phyloP scores from a whole-genome alignment of 495 filamentous ascomycete species.

The Talaromyces wortmannii region DNA sequence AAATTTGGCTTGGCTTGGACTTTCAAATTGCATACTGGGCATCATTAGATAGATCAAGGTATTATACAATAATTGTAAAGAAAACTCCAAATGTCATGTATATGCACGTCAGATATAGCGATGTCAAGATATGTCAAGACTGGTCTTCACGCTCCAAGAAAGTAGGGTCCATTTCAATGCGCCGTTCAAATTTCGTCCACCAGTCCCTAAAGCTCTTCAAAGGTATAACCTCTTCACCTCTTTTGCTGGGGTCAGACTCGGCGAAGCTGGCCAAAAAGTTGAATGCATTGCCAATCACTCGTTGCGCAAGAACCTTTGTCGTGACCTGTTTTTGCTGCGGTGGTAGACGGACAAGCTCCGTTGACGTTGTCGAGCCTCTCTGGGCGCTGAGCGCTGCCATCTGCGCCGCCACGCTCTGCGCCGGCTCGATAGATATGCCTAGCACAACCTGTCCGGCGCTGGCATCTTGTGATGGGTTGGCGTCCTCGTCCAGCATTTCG shows the following conservation, averaged over 20 bases:
- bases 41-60: slow-evolving; percentile 1
- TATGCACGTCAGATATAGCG: not conserved
- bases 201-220: slow-evolving; percentile 89
- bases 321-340: slow-evolving; percentile 33
- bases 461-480: slow-evolving; percentile 1
- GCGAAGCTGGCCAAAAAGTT: slow-evolving; percentile 92
- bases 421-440: slow-evolving; percentile 78
- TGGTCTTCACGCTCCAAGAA: slow-evolving; percentile 80
- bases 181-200: slow-evolving; percentile 95
- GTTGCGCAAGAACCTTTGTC: slow-evolving; percentile 76
- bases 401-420: slow-evolving; percentile 59
- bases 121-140: slow-evolving; percentile 4
- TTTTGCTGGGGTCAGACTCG: slow-evolving; percentile 30
- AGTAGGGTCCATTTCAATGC: slow-evolving; percentile 74
- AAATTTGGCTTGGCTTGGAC: not conserved
- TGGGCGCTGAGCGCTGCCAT: slow-evolving; percentile 51
- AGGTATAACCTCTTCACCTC: slow-evolving; percentile 76
- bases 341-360: slow-evolving; percentile 21
- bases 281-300: slow-evolving; percentile 95
- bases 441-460: slow-evolving; percentile 49
- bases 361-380: slow-evolving; percentile 17
- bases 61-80: not conserved
- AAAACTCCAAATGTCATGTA: not conserved
- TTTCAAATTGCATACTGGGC: not conserved
- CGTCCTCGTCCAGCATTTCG: slow-evolving; percentile 37